Percentiles rank a stretch among this genome's conserved stretches.
Conservation (phyloP, 225 moss, liverwort and hornwort species). For the Polytrichum commune region DNA sequence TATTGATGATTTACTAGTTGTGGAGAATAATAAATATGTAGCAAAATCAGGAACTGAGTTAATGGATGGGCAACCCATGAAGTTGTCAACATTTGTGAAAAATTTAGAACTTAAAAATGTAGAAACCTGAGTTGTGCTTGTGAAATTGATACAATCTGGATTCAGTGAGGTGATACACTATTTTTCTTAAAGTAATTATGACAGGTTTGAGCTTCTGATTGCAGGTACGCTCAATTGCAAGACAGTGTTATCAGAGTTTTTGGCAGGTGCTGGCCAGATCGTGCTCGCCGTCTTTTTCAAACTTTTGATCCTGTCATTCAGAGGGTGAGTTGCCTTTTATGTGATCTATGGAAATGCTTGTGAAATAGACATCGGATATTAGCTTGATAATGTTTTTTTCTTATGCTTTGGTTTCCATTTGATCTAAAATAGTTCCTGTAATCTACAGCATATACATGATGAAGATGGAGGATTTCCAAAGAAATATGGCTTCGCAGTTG, state of each 20-base stretch:
- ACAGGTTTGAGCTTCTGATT: conserved; percentile 3
- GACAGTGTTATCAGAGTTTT: conserved; percentile 89
- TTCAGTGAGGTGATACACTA: too few relatives aligned
- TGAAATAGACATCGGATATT: background rate
- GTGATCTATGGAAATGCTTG: background rate
- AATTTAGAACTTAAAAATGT: too few relatives aligned
- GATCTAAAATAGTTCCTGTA: background rate
- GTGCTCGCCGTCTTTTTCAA: conserved; percentile 73
- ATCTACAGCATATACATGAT: conserved; percentile 71
- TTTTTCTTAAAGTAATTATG: too few relatives aligned
- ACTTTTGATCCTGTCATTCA: conserved; percentile 88
- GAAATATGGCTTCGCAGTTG: conserved; percentile 56
- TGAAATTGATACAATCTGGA: too few relatives aligned
- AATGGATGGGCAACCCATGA: too few relatives aligned
- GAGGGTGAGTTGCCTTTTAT: conserved; percentile 45
- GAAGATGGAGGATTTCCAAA: conserved; percentile 76
- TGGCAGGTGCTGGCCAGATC: conserved; percentile 91
- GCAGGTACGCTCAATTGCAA: conserved; percentile 84
- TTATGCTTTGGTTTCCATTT: conserved; percentile 7
- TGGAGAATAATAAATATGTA: too few relatives aligned
- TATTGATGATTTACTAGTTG: too few relatives aligned
- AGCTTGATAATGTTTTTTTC: conserved; percentile 5
- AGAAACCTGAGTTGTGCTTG: too few relatives aligned
- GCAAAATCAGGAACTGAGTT: too few relatives aligned
- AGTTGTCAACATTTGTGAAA: too few relatives aligned